Evolutionary conservation across 2,329 filamentous ascomycete species (phyloP), one percentile per base, ranked within the genome.

Genomic region (Xylaria sp.): DNA sequence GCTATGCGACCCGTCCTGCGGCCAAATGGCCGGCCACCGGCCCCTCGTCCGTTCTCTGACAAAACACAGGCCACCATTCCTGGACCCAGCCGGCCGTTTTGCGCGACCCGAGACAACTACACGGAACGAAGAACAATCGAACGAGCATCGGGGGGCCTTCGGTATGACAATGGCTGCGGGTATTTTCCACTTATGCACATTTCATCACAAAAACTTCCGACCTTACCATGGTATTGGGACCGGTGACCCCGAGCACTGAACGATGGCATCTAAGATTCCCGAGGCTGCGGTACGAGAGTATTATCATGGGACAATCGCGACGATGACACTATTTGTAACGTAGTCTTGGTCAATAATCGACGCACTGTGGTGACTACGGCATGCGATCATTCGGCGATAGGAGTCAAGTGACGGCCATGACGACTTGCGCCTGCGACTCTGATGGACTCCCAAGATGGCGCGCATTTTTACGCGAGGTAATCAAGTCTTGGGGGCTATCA

Each of bases 191-290:
- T 68, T 70, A 13, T 4, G 48, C 46, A 23, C 49, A 57, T 6
- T 11, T 40, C 49, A 20, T 62, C 57, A 57, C 53, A 59, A n/a
- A n/a, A 49, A 36, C 57, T 44, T 2, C 20, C 13, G 13, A 17
- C 38, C 15, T 40, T 60, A 70, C 68, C 68, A 70, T 70, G 68
- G 68, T 51, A 46, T 63, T 56, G 68, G 68, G 68, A 53, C 68
- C 68, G 68, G 68, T 15, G 7, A 49, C 57, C 36, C 68, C 68
- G 68, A 70, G 23, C 6, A 56, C 46, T 63, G 5, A 17, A 31
- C 7, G 48, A 48, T 10, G 28, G 42, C 20, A 31, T 38, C 33
- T 46, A 31, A 36, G 2, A 57, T 44, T 28, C n/a, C 48, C 10
- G 63, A 44, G 59, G 59, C 20, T 38, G 31, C 38, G 4, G 36